Base-by-base conservation (phyloP, 2,329 filamentous ascomycete species). In the Aspergillus floridensis region DNA sequence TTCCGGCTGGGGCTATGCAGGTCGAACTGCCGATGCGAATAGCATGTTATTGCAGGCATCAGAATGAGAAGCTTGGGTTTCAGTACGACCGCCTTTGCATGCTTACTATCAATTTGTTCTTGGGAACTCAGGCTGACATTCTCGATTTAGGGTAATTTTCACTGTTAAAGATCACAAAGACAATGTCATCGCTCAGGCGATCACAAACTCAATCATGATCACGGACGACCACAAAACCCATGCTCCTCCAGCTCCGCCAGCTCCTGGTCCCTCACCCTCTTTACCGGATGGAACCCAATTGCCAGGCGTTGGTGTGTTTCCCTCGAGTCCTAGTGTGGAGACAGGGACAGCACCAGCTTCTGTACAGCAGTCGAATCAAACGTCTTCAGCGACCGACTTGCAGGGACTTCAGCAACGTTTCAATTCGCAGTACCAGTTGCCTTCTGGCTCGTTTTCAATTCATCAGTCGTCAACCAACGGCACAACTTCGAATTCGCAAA, bases 171-270 rank as follows among this genome's bases (percentile, higher is more conserved):
- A 97, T 75, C 86, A 86, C 70, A 80, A 86, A 63, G 90, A 88
- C 67, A 86, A 87, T 49, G 79, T 96, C 32, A 80, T 98, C 48
- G 90, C 92, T 6, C 93, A 99, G 76, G 86, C 88, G 55, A 88
- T 96, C 65, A 92, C 91, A 21, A 87, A 89, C 57, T 90, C 92
- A 0, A 96, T 98, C 65, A 93, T 97, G 84, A 97, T 98, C 64
- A 98, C 95, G 1, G 93, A 99, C 72, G 93, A 99, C 70, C 93
- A 98, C 80, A 98, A 98, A 79, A 96, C 92, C 7, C 89, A 91
- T 67, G 74, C 81, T 53, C 76, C 81, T 64, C 74, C 68, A 58
- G 78, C 68, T 53, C 70, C 71, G 56, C 65, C 75, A 59, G 65
- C 70, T 59, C 60, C 73, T 48, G 64, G 75, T 5, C 69, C 74